phyloP scores from a whole-genome alignment of 2,329 filamentous ascomycete genomes.

The Metarhizium humberi region DNA sequence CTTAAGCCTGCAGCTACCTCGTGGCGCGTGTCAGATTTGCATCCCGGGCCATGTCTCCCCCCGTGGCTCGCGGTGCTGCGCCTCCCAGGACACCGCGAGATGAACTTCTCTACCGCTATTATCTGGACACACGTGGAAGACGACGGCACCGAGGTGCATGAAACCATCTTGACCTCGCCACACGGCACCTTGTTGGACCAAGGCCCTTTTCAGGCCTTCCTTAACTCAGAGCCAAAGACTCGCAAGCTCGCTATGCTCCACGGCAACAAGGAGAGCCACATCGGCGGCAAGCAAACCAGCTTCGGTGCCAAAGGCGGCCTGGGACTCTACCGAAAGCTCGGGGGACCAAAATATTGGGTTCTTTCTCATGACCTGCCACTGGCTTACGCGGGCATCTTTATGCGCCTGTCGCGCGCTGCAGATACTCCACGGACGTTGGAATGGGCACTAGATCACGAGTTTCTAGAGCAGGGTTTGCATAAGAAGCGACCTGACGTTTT shows the following conservation, averaged over 20 bases:
- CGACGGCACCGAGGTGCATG: slow-evolving; percentile 2
- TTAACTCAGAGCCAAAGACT: slow-evolving; percentile 4
- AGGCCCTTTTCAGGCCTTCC: slow-evolving; percentile 6
- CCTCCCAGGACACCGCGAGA: slow-evolving; percentile 8
- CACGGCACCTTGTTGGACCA: slow-evolving; percentile 5
- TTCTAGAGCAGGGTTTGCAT: not conserved
- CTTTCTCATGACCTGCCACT: slow-evolving; percentile 4
- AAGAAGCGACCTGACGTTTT: not conserved
- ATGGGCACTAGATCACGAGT: slow-evolving; percentile 8
- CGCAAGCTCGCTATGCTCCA: slow-evolving; percentile 8
- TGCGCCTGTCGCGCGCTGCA: slow-evolving; percentile 6
- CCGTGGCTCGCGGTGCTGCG: slow-evolving; percentile 6
- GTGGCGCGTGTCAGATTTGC: slow-evolving; percentile 3
- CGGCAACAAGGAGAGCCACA: slow-evolving; percentile 7
- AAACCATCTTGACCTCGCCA: slow-evolving; percentile 5
- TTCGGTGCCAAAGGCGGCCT: slow-evolving; percentile 5
- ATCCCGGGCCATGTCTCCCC: slow-evolving; percentile 4
- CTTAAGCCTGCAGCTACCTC: not conserved
- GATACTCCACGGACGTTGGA: slow-evolving; percentile 6
- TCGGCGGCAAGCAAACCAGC: slow-evolving; percentile 8
- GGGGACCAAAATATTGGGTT: slow-evolving; percentile 6
- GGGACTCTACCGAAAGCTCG: slow-evolving; percentile 5
- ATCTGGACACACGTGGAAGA: slow-evolving; percentile 5
- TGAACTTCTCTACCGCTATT: slow-evolving; percentile 7
- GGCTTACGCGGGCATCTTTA: slow-evolving; percentile 6